Evolutionary conservation across 78 protist species (phyloP).

Genomic region (Tieghemostelium lacteum): DNA sequence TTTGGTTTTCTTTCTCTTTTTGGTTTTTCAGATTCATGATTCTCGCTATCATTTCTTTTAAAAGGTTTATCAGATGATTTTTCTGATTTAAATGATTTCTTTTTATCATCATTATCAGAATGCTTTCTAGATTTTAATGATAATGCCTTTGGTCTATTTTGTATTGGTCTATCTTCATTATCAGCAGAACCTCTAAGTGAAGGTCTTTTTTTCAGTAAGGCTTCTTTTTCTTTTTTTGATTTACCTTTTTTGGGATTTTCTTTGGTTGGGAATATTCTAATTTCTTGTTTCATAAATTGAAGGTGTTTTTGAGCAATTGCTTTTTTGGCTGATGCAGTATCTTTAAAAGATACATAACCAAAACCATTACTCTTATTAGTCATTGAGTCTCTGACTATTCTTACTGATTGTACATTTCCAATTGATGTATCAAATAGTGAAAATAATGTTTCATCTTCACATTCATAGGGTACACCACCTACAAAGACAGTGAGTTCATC

Average conservation of each 20-base stretch:
- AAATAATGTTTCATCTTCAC: conserved; percentile 47
- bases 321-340: background rate
- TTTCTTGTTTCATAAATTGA: background rate
- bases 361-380: conserved; percentile 62
- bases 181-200: too few relatives aligned
- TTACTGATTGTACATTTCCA: conserved; percentile 23
- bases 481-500: conserved; percentile 6
- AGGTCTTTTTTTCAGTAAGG: conserved; percentile 8
- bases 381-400: conserved; percentile 27
- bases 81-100: too few relatives aligned
- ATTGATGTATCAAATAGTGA: conserved; percentile 14
- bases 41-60: too few relatives aligned
- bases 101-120: too few relatives aligned
- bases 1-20: too few relatives aligned
- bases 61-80: too few relatives aligned
- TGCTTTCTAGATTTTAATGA: too few relatives aligned
- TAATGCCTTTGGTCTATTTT: too few relatives aligned
- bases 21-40: too few relatives aligned
- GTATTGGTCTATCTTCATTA: too few relatives aligned
- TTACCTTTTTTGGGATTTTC: conserved; percentile 46
- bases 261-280: conserved; percentile 75
- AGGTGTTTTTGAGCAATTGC: conserved; percentile 8
- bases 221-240: conserved; percentile 28
- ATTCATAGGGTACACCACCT: conserved; percentile 58
- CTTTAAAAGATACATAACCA: conserved; percentile 34